Base-by-base conservation (phyloP, 108 stramenopile genomes). In the Stephanodiscus triporus region DNA sequence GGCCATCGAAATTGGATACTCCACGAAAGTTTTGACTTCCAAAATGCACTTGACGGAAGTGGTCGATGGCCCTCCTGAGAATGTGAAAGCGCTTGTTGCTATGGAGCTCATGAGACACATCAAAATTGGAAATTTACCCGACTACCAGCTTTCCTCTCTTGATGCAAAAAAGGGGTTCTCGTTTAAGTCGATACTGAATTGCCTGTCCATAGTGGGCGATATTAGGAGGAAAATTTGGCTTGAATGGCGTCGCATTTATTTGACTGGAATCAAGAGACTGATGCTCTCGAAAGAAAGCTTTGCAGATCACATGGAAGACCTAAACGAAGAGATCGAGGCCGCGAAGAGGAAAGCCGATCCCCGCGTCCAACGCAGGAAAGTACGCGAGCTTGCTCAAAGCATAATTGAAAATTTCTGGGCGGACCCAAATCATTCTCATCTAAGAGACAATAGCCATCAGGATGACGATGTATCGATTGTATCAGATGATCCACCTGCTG, bases 1-100 rank as follows among this genome's bases (percentile, higher is more conserved):
- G 8, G 99, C 99, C 22, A 90, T 98, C 45, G 97, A 98, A 78
- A 99, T 99, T 45, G 99, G 96, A 19, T 97, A 96, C 78, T 92
- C 95, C 13, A 94, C 95, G 9, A 76, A 90, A 48, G 93, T 99
- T 30, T 83, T 99, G 49, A 90, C 90, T 9, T 87, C 92, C 14
- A 89, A 92, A 72, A 98, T 97, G 98, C 87, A 91, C 19, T 29
- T 98, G 38, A 95, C 92, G 36, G 90, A 96, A 73, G 87, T 98
- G n/a, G 71, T 88, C 38, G 88, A 91, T 72, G 87, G 80, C 13
- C 87, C 87, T 9, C 65, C 71, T 0, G 67, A 84, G 3, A 70
- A 72, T 50, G 91, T 93, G 7, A 80, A 87, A 11, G 82, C 90
- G 29, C 83, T 85, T 48, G 77, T 92, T 66, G 86, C 91, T 0